Evolutionary conservation across 495 filamentous ascomycete genomes (phyloP), one percentile per base, ranked within the genome.

Genomic region (Aspergillus saccharolyticus): DNA sequence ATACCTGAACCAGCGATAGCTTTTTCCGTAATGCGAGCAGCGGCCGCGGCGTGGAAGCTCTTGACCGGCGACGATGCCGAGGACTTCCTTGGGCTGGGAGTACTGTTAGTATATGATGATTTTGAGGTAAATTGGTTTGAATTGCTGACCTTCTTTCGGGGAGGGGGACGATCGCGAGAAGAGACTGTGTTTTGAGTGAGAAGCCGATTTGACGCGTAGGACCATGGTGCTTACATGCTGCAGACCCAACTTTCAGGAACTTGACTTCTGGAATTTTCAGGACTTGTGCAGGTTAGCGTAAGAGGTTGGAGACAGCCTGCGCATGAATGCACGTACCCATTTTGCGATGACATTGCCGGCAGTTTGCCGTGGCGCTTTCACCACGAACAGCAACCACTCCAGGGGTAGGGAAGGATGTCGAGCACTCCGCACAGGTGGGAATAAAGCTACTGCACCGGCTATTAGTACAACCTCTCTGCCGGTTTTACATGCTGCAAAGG

Each of bases 1-100:
- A 44, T 67, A 92, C 59, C 89, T 75, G 69, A 96, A 96, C 91
- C 91, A 96, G 14, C 91, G 82, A 66, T 88, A 89, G 54, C 83
- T 87, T 62, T 90, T 90, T 3, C 78, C 70, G 68, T 96, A 96
- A 64, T 96, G 91, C 30, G 65, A 65, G 66, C 91, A 96, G 28
- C 89, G 79, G 16, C 91, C 91, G 1, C 81, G 81, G 33, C 76
- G 76, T 0, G 91, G 89, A 1, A 96, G 78, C 59, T 90, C 86
- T 58, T 90, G 86, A 52, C 92, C 91, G 3, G 85, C 85, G 53
- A 85, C 84, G 45, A 95, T 84, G 15, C 90, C 90, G 1, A 95
- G 81, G 25, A 83, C 86, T 68, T 94, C 89, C 62, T 77, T 83
- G 42, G 71, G 70, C 67, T 72, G 8, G 12, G 21, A 30, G 17